Base-by-base conservation (phyloP, 177 flowering plant genomes). In the Telopea speciosissima region DNA sequence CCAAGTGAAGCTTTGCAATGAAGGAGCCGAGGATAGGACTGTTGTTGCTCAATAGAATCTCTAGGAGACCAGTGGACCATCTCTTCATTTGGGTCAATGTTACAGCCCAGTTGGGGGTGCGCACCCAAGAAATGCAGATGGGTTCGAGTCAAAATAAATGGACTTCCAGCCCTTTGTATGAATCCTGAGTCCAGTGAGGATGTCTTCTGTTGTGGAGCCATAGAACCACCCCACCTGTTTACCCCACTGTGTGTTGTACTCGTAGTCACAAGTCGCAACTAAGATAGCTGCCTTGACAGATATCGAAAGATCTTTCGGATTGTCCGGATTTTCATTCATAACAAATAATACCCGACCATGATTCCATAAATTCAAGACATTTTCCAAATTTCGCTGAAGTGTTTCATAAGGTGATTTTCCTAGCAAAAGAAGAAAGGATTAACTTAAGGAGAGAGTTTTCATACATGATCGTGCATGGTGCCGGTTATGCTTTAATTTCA, bases 11-110 rank as follows among this genome's bases (percentile, higher is more conserved):
- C 68, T 81, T 79, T 2, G 31, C 73, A 0, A 24, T 66, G 69
- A 83, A 25, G 9, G 74, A 65, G 14, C 40, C 73, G 0, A 72
- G 0, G 11, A 87, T 42, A 17, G 88, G 89, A 67, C 67, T 77
- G 23, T 75, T 66, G 12, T 24, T 56, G 73, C 77, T 73, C 68
- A 84, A 65, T 5, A 85, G 69, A 33, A 85, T 76, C 75, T 87
- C 86, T 2, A 85, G 74, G 2, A 85, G 68, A 12, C 93, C 93
- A 0, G 86, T 82, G 66, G 79, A 67, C 89, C 90, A 86, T 68
- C 93, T 82, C 74, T 84, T 85, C 63, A 68, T 70, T 67, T 87
- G 91, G 36, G 60, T 71, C 75, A 85, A 1, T 13, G 72, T 13
- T 0, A 45, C 62, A 0, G 85, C 9, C 78, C 79, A 42, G 66